Base-by-base conservation (phyloP, 1,284 basidiomycete genomes). In the Cutaneotrichosporon sp. region DNA sequence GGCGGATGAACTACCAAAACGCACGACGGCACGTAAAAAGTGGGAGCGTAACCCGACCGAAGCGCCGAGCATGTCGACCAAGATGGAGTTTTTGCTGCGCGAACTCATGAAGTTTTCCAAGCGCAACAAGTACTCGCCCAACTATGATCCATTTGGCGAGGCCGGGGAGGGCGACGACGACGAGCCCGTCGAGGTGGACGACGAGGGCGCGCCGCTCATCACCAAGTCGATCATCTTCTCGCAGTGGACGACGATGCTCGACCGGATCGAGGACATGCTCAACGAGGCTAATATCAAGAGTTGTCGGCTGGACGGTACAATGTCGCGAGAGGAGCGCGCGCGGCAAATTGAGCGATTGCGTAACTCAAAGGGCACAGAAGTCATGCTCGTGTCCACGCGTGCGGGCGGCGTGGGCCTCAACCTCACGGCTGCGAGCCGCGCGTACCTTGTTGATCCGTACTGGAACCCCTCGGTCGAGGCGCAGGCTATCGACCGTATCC, bases 391-490 rank as follows among this genome's bases (percentile, higher is more conserved):
- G 63, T 96, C 90, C 67, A 80, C 97, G 61, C 88, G 94, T 68
- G 96, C 96, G 2, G 96, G 96, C 52, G 96, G 96, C 47, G 96
- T 99, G 2, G 96, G 92, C 21, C 77, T 97, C 55, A 97, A 97
- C 72, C 80, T 97, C 49, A 92, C 90, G 1, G 84, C 88, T n/a
- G 90, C 90, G 18, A 87, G 87, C 64, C 83, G 93, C 26, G 90
- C 91, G 18, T 96, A 94, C 72, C 78, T 96, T 40, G 88, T 97
- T 82, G 92, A 97, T 74, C 92, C 92, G 38, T 59, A 21, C 65
- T 90, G 88, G 90, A 97, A 97, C 67, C 93, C 93, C 17, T 91
- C 91, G 12, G 92, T 96, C 8, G 92, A 97, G 78, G 90, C 92
- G 67, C 92, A 96, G 75, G 91, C 91, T 20, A 89, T 94, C 50